Base-by-base conservation (phyloP, 208 protist genomes). In the Leishmania gerbilli region DNA sequence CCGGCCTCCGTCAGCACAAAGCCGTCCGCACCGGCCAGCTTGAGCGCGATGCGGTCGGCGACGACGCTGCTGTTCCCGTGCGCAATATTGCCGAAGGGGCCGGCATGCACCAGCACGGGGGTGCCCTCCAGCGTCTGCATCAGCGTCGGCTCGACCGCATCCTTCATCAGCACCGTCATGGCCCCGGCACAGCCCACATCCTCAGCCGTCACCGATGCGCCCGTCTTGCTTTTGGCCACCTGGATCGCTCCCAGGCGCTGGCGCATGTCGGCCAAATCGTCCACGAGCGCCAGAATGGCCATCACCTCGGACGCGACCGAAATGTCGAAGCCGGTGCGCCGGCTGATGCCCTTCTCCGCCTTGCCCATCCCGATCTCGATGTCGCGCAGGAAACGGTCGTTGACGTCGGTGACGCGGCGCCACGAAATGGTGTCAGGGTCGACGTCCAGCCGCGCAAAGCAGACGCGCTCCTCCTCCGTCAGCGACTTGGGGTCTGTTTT, bases 51-150 rank as follows among this genome's bases (percentile, higher is more conserved):
- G 76, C 90, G 88, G 85, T 99, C 99, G 40, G 99, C 98, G 69
- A 99, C 89, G 80, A 99, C 98, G 77, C 95, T 99, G 71, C 92
- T 99, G 90, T 99, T 99, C 68, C 99, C 99, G 90, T 99, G 98
- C 24, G 99, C 99, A 85, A 99, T 99, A 86, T 99, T 99, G 76
- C 99, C 99, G 80, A 99, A 99, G 17, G 99, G 99, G 62, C 99
- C 99, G 21, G 97, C 98, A 89, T 99, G 99, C 49, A 99, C 98
- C 31, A 99, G 93, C 71, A 98, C 95, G 24, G 95, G 98, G 8
- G 97, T 99, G 69, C 94, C 96, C 90, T 99, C 98, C 34, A 99
- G 85, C 9, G 98, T 99, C 89, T 99, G 98, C 98, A 99, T 99
- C n/a, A 99, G 87, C 55, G 95, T 99, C 67, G 98, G 98, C 80